Percentiles rank a stretch among this genome's conserved stretches.
Evolutionary conservation across 306 rosid genomes (phyloP).

Genomic region (Lupinus albus): DNA sequence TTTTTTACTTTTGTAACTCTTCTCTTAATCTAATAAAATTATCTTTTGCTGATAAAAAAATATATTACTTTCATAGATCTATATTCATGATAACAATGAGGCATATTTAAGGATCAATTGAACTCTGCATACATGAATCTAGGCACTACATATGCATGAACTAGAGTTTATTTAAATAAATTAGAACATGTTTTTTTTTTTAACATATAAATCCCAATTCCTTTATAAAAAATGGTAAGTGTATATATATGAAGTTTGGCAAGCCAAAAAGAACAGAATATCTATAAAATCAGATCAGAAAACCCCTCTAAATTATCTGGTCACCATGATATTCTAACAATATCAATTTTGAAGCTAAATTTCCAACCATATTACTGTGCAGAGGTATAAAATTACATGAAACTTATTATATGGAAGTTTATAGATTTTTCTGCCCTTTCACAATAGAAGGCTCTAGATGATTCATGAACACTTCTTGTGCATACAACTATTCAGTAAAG

Average conservation of each 20-base stretch:
- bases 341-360: not conserved
- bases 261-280: not conserved
- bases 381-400: slow-evolving; percentile 37
- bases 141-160: not conserved
- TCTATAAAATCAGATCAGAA: not conserved
- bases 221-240: not conserved
- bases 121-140: not conserved
- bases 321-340: not conserved
- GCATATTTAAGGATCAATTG: not conserved
- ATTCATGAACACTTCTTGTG: slow-evolving; percentile 13
- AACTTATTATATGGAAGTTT: slow-evolving; percentile 17
- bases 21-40: no score
- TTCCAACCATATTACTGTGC: not conserved
- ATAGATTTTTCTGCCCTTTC: not conserved
- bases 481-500: slow-evolving; percentile 57
- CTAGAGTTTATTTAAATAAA: not conserved
- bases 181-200: not conserved
- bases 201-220: not conserved
- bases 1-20: no score
- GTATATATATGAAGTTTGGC: not conserved
- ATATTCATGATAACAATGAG: not conserved
- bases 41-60: no score
- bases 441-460: not conserved
- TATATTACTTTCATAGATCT: no score
- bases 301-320: not conserved